phyloP scores from a whole-genome alignment of 257 asterid genomes.

The Leonotis leonurus region DNA sequence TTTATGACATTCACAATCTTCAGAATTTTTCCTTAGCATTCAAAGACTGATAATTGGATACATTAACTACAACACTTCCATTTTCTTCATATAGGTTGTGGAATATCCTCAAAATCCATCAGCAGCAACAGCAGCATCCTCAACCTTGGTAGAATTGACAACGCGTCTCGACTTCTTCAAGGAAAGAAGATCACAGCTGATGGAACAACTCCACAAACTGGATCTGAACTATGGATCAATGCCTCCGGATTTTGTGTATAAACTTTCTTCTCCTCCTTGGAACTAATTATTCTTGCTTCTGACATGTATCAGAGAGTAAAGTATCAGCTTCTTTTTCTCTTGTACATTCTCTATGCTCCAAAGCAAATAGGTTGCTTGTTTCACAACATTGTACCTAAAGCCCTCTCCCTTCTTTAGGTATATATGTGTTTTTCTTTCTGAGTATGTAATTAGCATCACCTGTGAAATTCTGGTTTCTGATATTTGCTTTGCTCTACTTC shows the following conservation, averaged over 20 bases:
- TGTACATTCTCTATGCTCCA: constrained; percentile 36
- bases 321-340: not conserved
- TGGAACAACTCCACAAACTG: constrained; percentile 88
- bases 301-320: too few relatives aligned
- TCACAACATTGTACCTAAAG: not conserved
- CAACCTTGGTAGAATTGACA: constrained; percentile 78
- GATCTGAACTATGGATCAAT: constrained; percentile 63
- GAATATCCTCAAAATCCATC: constrained; percentile 55
- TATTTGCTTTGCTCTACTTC: not conserved
- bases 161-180: constrained; percentile 89
- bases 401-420: not conserved
- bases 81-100: constrained; percentile 35
- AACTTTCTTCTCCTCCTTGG: constrained; percentile 84
- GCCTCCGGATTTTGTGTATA: constrained; percentile 56
- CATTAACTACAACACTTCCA: not conserved
- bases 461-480: not conserved
- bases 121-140: constrained; percentile 48
- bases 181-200: constrained; percentile 91
- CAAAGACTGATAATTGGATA: too few relatives aligned
- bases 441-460: not conserved
- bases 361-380: constrained; percentile 16
- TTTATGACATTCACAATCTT: too few relatives aligned
- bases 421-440: not conserved
- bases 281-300: constrained; percentile 29
- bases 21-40: too few relatives aligned